Base-by-base conservation (phyloP, 1,284 basidiomycete species). In the Leccinum ponderosum region DNA sequence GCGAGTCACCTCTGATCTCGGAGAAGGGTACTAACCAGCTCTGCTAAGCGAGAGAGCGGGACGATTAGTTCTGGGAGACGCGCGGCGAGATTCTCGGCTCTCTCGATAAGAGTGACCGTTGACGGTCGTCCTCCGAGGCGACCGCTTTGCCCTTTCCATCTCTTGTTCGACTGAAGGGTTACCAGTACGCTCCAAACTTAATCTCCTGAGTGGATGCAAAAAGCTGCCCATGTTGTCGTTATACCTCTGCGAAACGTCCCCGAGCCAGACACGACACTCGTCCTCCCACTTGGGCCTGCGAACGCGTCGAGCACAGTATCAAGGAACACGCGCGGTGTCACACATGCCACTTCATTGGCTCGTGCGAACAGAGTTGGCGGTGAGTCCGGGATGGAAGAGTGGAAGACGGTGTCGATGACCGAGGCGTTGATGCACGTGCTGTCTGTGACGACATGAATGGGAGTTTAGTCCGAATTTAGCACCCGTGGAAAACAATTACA, bases 181-280 rank as follows among this genome's bases (percentile, higher is more conserved):
- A 25, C 25, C 42, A 66, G 47, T 68, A 57, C 64, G 68, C 29
- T 82, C 66, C 3, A 68, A 69, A 35, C 75, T 70, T 3, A 72
- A 37, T 9, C 57, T 60, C 39, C 61, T 51, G 37, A 94, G 66
- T 0, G 86, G 86, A 60, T 89, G 85, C 6, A 89, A 63, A 65
- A 94, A 93, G 9, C 79, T 79, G 66, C 93, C 91, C 57, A 92
- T 75, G 59, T 88, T 25, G 25, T 25, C 84, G 63, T 86, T 87
- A 72, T 78, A 83, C 64, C 77, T 65, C 63, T 77, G 66, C 12
- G 68, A 61, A 22, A 69, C 65, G 1, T 68, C 72, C 4, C 74
- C 73, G 9, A 72, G 65, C 87, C 87, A 90, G 62, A 84, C 84
- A 37, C 74, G 75, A 64, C 85, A 87, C 12, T 85, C 86, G 12